Evolutionary conservation across 2,329 filamentous ascomycete genomes (phyloP).

Genomic region (Aspergillus fructus): DNA sequence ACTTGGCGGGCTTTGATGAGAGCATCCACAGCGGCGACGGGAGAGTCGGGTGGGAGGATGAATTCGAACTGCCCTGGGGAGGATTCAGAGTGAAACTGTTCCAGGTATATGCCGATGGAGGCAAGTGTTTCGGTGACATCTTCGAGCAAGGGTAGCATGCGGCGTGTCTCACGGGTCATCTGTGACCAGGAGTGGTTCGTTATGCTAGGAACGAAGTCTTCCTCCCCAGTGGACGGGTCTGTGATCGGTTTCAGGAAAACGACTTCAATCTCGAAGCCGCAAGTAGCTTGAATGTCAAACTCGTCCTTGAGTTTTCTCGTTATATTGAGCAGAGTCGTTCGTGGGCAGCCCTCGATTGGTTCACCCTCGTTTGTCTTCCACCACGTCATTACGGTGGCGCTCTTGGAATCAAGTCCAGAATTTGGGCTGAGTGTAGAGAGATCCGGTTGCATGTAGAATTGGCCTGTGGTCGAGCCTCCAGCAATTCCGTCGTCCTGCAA

Average conservation of each 20-base stretch:
- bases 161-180: slow-evolving; percentile 60
- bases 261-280: slow-evolving; percentile 83
- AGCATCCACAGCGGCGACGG: slow-evolving; percentile 68
- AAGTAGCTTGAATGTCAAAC: slow-evolving; percentile 57
- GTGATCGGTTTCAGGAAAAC: slow-evolving; percentile 60
- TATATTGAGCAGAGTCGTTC: slow-evolving; percentile 59
- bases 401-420: slow-evolving; percentile 54
- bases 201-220: slow-evolving; percentile 49
- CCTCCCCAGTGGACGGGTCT: slow-evolving; percentile 25
- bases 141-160: slow-evolving; percentile 59
- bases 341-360: slow-evolving; percentile 61
- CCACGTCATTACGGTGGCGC: slow-evolving; percentile 66
- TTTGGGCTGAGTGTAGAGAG: slow-evolving; percentile 61
- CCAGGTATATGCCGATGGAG: slow-evolving; percentile 62
- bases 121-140: slow-evolving; percentile 64
- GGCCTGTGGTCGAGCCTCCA: slow-evolving; percentile 59
- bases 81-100: slow-evolving; percentile 74
- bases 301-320: slow-evolving; percentile 55
- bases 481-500: slow-evolving; percentile 65
- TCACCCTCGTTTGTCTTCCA: slow-evolving; percentile 61
- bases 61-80: slow-evolving; percentile 77
- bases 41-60: slow-evolving; percentile 62
- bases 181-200: slow-evolving; percentile 71
- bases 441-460: slow-evolving; percentile 67
- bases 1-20: slow-evolving; percentile 70